Evolutionary conservation across 768 basidiomycete species (phyloP).

Genomic region (Collybia mongolica): DNA sequence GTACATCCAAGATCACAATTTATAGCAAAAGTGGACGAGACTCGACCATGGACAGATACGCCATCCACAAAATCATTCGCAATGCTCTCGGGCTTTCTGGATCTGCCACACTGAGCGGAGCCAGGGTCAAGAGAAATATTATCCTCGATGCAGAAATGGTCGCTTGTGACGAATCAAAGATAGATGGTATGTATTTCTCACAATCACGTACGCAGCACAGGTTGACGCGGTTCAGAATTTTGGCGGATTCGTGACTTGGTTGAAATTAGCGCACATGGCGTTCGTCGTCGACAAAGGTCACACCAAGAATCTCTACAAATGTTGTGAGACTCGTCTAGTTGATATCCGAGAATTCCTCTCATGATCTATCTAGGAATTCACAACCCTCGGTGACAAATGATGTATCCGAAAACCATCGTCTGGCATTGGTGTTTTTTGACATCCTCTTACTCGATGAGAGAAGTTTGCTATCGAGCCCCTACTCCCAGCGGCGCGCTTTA

Average conservation of each 20-base stretch:
- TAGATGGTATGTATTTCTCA: slow-evolving; percentile 59
- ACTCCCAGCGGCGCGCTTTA: slow-evolving; percentile 54
- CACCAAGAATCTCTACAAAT: slow-evolving; percentile 2
- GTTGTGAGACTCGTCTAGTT: slow-evolving; percentile 12
- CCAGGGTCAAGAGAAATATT: slow-evolving; percentile 35
- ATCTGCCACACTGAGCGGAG: slow-evolving; percentile 5
- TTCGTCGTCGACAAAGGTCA: slow-evolving; percentile 32
- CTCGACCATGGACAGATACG: slow-evolving; percentile 73
- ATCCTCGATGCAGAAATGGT: slow-evolving; percentile 90
- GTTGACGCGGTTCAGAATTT: slow-evolving; percentile 50
- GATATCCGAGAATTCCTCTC: slow-evolving; percentile 3
- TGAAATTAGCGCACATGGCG: slow-evolving; percentile 54
- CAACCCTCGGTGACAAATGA: no score
- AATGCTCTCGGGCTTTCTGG: slow-evolving; percentile 50
- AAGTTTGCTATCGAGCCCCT: slow-evolving; percentile 55
- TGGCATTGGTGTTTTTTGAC: slow-evolving; percentile 89
- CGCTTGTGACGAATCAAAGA: slow-evolving; percentile 63
- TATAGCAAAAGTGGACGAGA: slow-evolving; percentile 88
- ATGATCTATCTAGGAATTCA: neutral
- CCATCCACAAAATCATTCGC: slow-evolving; percentile 60
- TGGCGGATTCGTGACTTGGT: slow-evolving; percentile 70
- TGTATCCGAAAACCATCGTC: slow-evolving; percentile 43
- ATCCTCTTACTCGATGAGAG: slow-evolving; percentile 66
- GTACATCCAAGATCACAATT: slow-evolving; percentile 57
- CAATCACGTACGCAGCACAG: neutral